Conservation (phyloP, 1,284 basidiomycete genomes). For the Cutaneotrichosporon sp. region DNA sequence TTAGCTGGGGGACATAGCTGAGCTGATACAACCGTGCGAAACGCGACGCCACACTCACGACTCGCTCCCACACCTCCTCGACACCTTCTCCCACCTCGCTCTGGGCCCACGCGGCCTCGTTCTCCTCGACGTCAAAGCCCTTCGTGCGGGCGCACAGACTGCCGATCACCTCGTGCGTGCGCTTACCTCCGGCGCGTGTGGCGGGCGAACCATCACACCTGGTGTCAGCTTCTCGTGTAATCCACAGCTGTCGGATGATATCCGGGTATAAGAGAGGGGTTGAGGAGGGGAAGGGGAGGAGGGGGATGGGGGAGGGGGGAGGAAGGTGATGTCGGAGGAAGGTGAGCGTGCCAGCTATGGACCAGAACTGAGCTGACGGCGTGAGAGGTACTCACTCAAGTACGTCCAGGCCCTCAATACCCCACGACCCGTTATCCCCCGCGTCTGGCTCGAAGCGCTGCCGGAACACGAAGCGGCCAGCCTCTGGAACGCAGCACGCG, state of each 20-base stretch:
- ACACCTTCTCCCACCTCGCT: slow-evolving; percentile 52
- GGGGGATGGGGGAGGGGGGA: no score
- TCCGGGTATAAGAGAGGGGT: no score
- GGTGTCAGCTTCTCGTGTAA: slow-evolving; percentile 17
- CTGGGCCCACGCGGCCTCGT: slow-evolving; percentile 50
- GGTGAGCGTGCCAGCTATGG: background rate
- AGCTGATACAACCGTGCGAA: background rate
- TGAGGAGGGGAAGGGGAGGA: no score
- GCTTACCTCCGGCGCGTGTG: slow-evolving; percentile 12
- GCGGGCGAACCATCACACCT: slow-evolving; percentile 17
- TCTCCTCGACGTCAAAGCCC: slow-evolving; percentile 35
- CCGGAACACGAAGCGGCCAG: slow-evolving; percentile 47
- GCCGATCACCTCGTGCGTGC: slow-evolving; percentile 47
- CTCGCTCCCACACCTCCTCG: slow-evolving; percentile 52
- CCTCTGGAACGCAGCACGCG: slow-evolving; percentile 43
- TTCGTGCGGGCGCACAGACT: slow-evolving; percentile 37
- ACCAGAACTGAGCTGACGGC: background rate
- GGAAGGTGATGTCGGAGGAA: background rate
- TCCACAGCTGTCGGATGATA: no score
- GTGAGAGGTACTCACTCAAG: slow-evolving; percentile 36
- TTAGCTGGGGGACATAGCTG: background rate
- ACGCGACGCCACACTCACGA: slow-evolving; percentile 32
- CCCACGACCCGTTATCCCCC: slow-evolving; percentile 48
- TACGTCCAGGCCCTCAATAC: slow-evolving; percentile 48
- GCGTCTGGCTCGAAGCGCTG: slow-evolving; percentile 50